Conservation (phyloP, 2,329 filamentous ascomycete species). For the Arthrobotrys sphaeroides region DNA sequence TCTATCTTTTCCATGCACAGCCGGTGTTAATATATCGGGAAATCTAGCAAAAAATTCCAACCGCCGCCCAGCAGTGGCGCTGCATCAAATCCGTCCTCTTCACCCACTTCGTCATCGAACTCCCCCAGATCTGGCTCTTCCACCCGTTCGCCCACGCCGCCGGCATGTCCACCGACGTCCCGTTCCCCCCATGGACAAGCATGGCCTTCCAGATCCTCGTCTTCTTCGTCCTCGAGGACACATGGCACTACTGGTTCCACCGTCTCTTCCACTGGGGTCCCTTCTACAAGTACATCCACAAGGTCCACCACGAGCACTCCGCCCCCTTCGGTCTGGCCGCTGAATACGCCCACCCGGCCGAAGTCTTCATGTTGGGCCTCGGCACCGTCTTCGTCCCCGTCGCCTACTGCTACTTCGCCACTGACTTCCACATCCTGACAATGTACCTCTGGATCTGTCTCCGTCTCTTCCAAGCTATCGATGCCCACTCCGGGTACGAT, state of each 20-base stretch:
- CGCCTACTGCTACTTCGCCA: conserved; percentile 81
- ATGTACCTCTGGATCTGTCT: conserved; percentile 97
- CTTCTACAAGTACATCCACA: conserved; percentile 96
- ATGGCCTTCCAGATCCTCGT: conserved; percentile 91
- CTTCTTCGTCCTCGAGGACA: conserved; percentile 94
- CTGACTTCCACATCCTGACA: conserved; percentile 90
- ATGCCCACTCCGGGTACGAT: conserved; percentile 96
- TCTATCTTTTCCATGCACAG: background rate
- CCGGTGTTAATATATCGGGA: too few species aligned
- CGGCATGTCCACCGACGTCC: conserved; percentile 85
- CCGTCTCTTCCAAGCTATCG: conserved; percentile 95
- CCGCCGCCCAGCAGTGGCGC: conserved; percentile 90
- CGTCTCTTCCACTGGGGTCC: conserved; percentile 91
- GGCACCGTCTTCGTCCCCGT: conserved; percentile 86
- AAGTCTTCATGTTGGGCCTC: conserved; percentile 91
- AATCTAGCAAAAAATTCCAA: conserved; percentile 78
- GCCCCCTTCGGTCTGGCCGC: conserved; percentile 95
- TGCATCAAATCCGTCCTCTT: conserved; percentile 92
- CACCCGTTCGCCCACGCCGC: conserved; percentile 94
- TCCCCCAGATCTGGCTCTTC: conserved; percentile 99
- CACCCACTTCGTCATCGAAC: conserved; percentile 95
- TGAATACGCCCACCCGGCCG: conserved; percentile 96
- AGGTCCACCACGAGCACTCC: conserved; percentile 98
- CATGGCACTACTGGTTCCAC: conserved; percentile 99
- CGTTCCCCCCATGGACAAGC: conserved; percentile 84